Evolutionary conservation across 495 filamentous ascomycete genomes (phyloP).

Genomic region (Gamarada debralockiae): DNA sequence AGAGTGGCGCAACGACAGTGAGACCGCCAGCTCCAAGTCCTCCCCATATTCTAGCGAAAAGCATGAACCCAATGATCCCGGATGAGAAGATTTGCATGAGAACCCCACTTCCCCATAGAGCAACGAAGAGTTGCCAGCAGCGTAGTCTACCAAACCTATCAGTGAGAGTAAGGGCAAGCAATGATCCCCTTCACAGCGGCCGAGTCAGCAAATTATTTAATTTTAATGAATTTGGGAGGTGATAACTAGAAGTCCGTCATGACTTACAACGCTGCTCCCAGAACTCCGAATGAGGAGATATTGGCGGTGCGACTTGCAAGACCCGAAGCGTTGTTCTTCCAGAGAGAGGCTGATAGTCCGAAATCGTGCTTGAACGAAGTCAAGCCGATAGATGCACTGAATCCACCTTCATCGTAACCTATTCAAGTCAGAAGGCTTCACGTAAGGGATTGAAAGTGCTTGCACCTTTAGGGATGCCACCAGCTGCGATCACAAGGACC

Average conservation of each 20-base stretch:
- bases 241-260: not conserved
- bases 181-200: slow-evolving; percentile 21
- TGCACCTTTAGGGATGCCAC: slow-evolving; percentile 42
- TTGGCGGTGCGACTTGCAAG: slow-evolving; percentile 41
- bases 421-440: slow-evolving; percentile 8
- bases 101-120: slow-evolving; percentile 39
- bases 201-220: not conserved
- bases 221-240: not conserved
- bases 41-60: slow-evolving; percentile 31
- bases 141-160: slow-evolving; percentile 38
- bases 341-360: slow-evolving; percentile 34
- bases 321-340: slow-evolving; percentile 32
- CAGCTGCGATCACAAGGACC: slow-evolving; percentile 37
- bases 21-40: slow-evolving; percentile 45
- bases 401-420: slow-evolving; percentile 45
- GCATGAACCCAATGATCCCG: slow-evolving; percentile 39
- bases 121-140: slow-evolving; percentile 35
- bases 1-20: slow-evolving; percentile 46
- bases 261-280: slow-evolving; percentile 36
- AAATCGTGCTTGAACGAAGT: slow-evolving; percentile 38
- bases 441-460: not conserved
- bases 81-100: slow-evolving; percentile 43
- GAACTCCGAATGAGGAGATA: slow-evolving; percentile 42
- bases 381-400: slow-evolving; percentile 39
- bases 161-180: slow-evolving; percentile 36